Conservation (phyloP, 1,139 yeast species). For the Hanseniaspora uvarum region DNA sequence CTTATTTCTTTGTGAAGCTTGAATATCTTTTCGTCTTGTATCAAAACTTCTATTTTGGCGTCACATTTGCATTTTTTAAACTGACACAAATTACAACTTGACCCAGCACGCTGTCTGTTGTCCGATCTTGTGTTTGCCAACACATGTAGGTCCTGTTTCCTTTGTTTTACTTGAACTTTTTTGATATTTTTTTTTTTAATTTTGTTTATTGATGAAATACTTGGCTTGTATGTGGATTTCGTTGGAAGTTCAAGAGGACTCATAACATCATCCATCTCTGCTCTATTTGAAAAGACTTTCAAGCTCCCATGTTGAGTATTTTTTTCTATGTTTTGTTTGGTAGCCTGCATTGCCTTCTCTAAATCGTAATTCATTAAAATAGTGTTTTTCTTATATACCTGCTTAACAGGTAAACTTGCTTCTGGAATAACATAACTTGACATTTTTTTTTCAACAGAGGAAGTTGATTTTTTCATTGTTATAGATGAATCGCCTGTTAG, state of each 20-base stretch:
- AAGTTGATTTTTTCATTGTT: background rate
- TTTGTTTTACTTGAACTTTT: background rate
- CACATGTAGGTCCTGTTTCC: background rate
- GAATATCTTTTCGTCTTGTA: constrained; percentile 1
- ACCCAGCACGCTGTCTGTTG: constrained; percentile 12
- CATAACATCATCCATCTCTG: background rate
- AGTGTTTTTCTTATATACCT: background rate
- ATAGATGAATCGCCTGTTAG: background rate
- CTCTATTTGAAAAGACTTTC: background rate
- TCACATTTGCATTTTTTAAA: constrained; percentile 13
- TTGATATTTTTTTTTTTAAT: background rate
- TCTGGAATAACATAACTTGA: background rate
- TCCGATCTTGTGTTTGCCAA: constrained; percentile 1
- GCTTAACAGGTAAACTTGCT: background rate
- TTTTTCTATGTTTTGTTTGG: background rate
- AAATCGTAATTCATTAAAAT: background rate
- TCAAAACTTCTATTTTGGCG: constrained; percentile 7
- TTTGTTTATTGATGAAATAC: background rate
- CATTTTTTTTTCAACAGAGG: background rate
- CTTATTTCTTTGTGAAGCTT: background rate
- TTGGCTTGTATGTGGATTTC: background rate
- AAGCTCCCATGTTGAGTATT: background rate
- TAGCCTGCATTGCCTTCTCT: background rate
- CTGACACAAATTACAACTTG: constrained; percentile 14
- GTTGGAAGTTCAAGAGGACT: background rate